phyloP scores from a whole-genome alignment of 148 eudicot species.

The Cornus kousa region DNA sequence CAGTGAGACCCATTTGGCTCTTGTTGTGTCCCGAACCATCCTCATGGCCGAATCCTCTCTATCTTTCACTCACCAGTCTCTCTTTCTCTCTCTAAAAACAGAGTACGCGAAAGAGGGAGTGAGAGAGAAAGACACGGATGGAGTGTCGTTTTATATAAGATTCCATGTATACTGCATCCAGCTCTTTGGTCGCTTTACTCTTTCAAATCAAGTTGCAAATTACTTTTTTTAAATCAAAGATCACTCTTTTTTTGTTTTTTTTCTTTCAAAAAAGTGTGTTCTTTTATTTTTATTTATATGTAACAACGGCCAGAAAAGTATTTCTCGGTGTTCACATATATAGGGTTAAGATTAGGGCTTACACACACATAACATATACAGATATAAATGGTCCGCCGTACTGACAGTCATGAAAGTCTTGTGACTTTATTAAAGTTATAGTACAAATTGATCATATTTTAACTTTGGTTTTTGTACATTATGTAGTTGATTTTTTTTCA shows the following conservation, averaged over 20 bases:
- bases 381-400: background rate
- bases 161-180: background rate
- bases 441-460: too few species aligned
- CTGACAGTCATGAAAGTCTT: background rate
- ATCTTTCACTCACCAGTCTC: background rate
- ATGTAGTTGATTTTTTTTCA: too few species aligned
- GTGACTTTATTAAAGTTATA: too few species aligned
- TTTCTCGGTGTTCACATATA: background rate
- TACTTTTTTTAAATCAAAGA: background rate
- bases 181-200: background rate
- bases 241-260: background rate
- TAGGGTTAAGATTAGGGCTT: too few species aligned
- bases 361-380: too few species aligned
- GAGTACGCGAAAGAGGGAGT: background rate
- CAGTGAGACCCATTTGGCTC: conserved; percentile 5
- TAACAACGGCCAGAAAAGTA: background rate
- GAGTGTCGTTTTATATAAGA: background rate
- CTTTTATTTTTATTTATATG: background rate
- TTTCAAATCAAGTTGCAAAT: background rate
- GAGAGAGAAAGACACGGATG: background rate
- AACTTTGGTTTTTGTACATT: too few species aligned
- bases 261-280: background rate
- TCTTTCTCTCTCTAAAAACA: conserved; percentile 6
- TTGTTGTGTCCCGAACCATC: conserved; percentile 18
- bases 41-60: background rate